Conservation (phyloP, 2,329 filamentous ascomycete species). For the Sclerotinia trifoliorum region DNA sequence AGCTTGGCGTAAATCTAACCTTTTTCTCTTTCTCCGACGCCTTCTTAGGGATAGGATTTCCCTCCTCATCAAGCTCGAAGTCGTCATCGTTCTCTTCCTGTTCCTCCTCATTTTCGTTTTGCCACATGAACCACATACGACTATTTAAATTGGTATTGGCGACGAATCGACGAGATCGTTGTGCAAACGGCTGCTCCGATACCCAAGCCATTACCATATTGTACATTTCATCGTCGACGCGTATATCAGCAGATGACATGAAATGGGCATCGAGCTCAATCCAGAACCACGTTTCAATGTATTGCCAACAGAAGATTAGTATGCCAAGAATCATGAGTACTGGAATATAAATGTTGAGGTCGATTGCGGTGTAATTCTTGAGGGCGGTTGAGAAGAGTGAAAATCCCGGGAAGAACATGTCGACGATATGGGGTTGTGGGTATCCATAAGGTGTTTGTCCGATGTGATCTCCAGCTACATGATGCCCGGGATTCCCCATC, state of each 20-base stretch:
- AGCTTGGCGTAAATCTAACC: constrained; percentile 62
- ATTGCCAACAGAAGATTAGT: constrained; percentile 52
- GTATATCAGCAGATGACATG: constrained; percentile 65
- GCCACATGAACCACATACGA: constrained; percentile 50
- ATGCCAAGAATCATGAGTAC: constrained; percentile 52
- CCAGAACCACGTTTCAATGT: constrained; percentile 51
- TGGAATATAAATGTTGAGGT: constrained; percentile 62
- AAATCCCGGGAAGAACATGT: constrained; percentile 66
- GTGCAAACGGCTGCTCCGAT: constrained; percentile 59
- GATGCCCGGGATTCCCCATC: not conserved
- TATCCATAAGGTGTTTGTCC: constrained; percentile 22
- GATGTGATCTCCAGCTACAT: not conserved
- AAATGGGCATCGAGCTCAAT: constrained; percentile 52
- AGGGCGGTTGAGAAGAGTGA: constrained; percentile 54
- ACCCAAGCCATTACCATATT: constrained; percentile 72
- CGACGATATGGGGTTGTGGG: constrained; percentile 46
- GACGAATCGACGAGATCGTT: constrained; percentile 59
- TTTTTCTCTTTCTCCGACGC: constrained; percentile 41
- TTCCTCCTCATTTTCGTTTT: constrained; percentile 45
- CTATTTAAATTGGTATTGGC: constrained; percentile 62
- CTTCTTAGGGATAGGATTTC: constrained; percentile 27
- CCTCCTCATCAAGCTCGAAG: constrained; percentile 34
- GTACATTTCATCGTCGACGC: constrained; percentile 70
- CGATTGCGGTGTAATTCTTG: constrained; percentile 57
- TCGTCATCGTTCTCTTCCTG: constrained; percentile 45